Evolutionary conservation across 176 grass and related monocot species (phyloP).

Genomic region (Musa troglodytarum): DNA sequence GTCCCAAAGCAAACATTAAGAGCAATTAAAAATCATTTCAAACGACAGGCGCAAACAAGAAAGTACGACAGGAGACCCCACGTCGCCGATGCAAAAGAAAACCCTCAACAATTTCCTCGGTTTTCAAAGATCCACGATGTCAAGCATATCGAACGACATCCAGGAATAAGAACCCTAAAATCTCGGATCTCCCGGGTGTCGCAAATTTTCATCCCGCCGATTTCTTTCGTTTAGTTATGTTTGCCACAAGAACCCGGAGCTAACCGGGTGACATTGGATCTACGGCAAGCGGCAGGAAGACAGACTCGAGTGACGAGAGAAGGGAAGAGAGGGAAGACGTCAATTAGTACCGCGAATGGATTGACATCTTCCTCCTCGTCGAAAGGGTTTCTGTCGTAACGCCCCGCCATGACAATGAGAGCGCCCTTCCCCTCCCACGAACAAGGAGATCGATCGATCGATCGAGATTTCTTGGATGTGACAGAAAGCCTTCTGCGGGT

Average conservation of each 20-base stretch:
- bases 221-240: not conserved
- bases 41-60: too few relatives aligned
- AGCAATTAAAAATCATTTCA: too few relatives aligned
- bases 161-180: not conserved
- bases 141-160: not conserved
- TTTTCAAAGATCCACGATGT: not conserved
- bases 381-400: conserved; percentile 8
- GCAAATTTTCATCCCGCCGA: not conserved
- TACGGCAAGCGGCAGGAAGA: not conserved
- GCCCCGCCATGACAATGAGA: conserved; percentile 4
- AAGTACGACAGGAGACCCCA: too few relatives aligned
- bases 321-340: not conserved
- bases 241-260: not conserved
- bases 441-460: too few relatives aligned
- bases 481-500: too few relatives aligned
- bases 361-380: conserved; percentile 14
- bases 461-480: too few relatives aligned
- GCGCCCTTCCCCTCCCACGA: not conserved
- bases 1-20: too few relatives aligned
- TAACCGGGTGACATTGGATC: not conserved
- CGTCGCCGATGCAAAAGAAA: too few relatives aligned
- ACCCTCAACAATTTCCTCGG: too few relatives aligned
- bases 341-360: conserved; percentile 1
- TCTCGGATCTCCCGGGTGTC: not conserved
- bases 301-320: not conserved